Evolutionary conservation across 139 green algal species (phyloP).

Genomic region (Coccomyxa sp.): DNA sequence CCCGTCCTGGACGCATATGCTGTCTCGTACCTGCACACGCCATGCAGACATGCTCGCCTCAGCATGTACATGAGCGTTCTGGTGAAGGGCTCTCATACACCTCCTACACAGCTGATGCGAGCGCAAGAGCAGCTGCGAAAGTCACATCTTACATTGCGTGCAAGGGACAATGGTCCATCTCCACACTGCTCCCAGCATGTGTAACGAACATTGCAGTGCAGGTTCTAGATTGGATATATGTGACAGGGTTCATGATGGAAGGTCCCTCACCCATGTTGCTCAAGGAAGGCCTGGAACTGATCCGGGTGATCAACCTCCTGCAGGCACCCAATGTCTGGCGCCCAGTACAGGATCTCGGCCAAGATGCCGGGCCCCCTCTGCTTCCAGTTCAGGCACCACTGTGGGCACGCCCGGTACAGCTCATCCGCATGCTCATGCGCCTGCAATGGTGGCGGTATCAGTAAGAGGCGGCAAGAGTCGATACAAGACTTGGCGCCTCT

Average conservation of each 20-base stretch:
- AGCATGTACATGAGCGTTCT: too few relatives aligned
- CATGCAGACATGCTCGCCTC: neutral
- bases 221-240: too few relatives aligned
- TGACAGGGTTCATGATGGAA: neutral
- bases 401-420: slow-evolving; percentile 53
- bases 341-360: slow-evolving; percentile 38
- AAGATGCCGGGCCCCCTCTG: slow-evolving; percentile 29
- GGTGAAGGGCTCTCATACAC: too few relatives aligned
- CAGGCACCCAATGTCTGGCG: slow-evolving; percentile 66
- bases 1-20: slow-evolving; percentile 30
- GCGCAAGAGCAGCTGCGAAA: too few relatives aligned
- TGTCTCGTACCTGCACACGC: slow-evolving; percentile 48
- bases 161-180: neutral
- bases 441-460: slow-evolving; percentile 13
- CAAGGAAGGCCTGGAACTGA: slow-evolving; percentile 43
- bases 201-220: neutral
- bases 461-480: neutral
- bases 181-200: neutral
- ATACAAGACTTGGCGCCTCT: neutral
- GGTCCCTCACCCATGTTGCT: slow-evolving; percentile 37
- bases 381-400: slow-evolving; percentile 49
- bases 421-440: slow-evolving; percentile 49
- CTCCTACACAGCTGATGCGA: too few relatives aligned
- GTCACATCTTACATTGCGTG: too few relatives aligned
- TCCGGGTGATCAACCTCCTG: slow-evolving; percentile 77